Evolutionary conservation across 306 rosid genomes (phyloP).

Genomic region (Lathyrus oleraceus): DNA sequence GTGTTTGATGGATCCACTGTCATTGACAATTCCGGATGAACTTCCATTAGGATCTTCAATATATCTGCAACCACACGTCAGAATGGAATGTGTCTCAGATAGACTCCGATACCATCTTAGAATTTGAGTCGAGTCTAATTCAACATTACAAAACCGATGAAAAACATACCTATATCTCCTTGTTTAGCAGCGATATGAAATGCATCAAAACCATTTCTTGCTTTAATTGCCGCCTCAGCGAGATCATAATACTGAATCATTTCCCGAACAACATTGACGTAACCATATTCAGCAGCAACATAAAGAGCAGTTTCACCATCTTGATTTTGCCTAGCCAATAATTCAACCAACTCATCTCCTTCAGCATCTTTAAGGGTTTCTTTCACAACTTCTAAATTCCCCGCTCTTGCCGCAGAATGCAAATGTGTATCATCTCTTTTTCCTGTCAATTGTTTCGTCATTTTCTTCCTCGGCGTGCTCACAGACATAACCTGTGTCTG

Average conservation of each 20-base stretch:
- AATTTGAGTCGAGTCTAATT: too few species aligned
- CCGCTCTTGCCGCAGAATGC: conserved; percentile 83
- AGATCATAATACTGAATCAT: conserved; percentile 78
- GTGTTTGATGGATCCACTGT: conserved; percentile 92
- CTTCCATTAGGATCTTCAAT: conserved; percentile 72
- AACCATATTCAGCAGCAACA: conserved; percentile 87
- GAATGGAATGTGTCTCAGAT: too few species aligned
- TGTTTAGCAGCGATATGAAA: conserved; percentile 97
- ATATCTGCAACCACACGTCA: conserved; percentile 51
- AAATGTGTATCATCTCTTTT: conserved; percentile 79
- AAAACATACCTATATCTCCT: conserved; percentile 70
- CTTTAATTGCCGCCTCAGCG: conserved; percentile 73
- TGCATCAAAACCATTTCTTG: conserved; percentile 92
- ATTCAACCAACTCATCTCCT: conserved; percentile 53
- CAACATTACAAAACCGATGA: too few species aligned
- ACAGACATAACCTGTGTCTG: conserved; percentile 36
- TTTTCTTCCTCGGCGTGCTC: conserved; percentile 62
- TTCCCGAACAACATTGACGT: conserved; percentile 74
- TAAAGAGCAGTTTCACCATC: conserved; percentile 89
- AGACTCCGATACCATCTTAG: too few species aligned
- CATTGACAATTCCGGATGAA: conserved; percentile 81
- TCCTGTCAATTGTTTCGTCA: conserved; percentile 88
- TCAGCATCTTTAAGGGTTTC: conserved; percentile 46
- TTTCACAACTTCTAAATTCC: conserved; percentile 48
- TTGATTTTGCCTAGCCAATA: conserved; percentile 72